A percentile compares a stretch with the other conserved stretches of the same genome.
phyloP scores from a whole-genome alignment of 192 early-diverging fungal genomes.

The Backusella parvicylindrica region DNA sequence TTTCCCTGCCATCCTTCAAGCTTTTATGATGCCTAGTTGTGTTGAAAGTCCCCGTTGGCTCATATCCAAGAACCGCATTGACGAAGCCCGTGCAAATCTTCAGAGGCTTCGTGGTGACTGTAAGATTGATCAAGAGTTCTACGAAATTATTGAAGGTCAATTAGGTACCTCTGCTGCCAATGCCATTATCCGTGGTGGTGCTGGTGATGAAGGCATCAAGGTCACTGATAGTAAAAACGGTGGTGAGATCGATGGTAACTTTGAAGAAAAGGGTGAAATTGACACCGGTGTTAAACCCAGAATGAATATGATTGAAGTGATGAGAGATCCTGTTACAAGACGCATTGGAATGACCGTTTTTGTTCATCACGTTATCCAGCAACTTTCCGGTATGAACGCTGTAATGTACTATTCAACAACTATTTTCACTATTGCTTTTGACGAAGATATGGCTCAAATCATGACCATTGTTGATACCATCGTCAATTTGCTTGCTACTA shows the following conservation, averaged over 20 bases:
- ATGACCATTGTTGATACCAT: constrained; percentile 59
- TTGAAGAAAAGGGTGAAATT: not conserved
- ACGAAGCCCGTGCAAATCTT: constrained; percentile 55
- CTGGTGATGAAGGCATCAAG: not conserved
- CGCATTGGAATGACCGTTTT: constrained; percentile 60
- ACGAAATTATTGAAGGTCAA: constrained; percentile 55
- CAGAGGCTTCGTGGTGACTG: constrained; percentile 48
- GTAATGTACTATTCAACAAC: constrained; percentile 82
- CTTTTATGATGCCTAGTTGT: constrained; percentile 59
- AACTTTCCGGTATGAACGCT: constrained; percentile 81
- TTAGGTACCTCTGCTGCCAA: constrained; percentile 1
- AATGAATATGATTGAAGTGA: constrained; percentile 45
- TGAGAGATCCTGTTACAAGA: constrained; percentile 54
- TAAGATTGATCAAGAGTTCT: constrained; percentile 58
- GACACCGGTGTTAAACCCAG: constrained; percentile 31
- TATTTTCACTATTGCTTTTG: constrained; percentile 64
- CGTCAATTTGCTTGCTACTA: constrained; percentile 59
- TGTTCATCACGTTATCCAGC: constrained; percentile 72
- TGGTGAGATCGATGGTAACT: not conserved
- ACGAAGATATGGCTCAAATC: constrained; percentile 48
- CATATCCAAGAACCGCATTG: constrained; percentile 56
- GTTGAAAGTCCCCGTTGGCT: constrained; percentile 78
- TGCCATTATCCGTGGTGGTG: not conserved
- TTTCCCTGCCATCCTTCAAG: constrained; percentile 55
- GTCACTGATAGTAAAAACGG: not conserved